A percentile compares a stretch with the other conserved stretches of the same genome.
Evolutionary conservation across 2,329 filamentous ascomycete genomes (phyloP).

Genomic region (Stagonosporopsis cucurbitacearum): DNA sequence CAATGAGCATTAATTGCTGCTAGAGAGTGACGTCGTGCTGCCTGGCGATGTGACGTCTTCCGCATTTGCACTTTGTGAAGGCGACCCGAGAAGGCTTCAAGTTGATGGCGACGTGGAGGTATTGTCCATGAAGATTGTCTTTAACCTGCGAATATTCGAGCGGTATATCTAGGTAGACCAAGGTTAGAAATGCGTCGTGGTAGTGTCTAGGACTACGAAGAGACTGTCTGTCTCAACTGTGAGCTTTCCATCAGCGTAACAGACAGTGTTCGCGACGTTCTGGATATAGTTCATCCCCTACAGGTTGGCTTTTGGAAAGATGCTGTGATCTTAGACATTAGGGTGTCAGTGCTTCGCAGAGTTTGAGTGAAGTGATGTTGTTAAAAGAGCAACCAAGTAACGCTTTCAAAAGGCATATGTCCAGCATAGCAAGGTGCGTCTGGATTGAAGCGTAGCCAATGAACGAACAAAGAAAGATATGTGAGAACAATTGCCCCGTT

Average conservation of each 20-base stretch:
- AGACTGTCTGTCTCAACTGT: not conserved
- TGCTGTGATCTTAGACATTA: not conserved
- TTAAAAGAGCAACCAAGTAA: not conserved
- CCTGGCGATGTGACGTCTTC: not conserved
- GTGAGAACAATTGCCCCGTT: no score
- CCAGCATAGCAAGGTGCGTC: no score
- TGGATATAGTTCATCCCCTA: not conserved
- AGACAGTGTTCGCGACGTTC: not conserved
- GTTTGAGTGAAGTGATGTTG: not conserved
- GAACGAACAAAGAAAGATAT: not conserved
- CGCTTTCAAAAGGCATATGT: no score
- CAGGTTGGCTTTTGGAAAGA: not conserved
- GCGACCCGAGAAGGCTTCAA: not conserved
- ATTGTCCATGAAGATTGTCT: not conserved
- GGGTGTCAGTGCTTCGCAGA: not conserved
- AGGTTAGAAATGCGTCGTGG: not conserved
- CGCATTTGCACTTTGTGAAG: not conserved
- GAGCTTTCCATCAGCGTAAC: not conserved
- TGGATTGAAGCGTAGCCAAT: not conserved
- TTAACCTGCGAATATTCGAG: not conserved
- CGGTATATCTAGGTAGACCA: not conserved
- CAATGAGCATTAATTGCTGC: not conserved
- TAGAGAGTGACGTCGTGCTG: not conserved
- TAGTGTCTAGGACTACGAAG: not conserved
- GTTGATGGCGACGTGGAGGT: not conserved